Evolutionary conservation across 305 asterid genomes (phyloP), one percentile per base, ranked within the genome.

Genomic region (Lippia alba): DNA sequence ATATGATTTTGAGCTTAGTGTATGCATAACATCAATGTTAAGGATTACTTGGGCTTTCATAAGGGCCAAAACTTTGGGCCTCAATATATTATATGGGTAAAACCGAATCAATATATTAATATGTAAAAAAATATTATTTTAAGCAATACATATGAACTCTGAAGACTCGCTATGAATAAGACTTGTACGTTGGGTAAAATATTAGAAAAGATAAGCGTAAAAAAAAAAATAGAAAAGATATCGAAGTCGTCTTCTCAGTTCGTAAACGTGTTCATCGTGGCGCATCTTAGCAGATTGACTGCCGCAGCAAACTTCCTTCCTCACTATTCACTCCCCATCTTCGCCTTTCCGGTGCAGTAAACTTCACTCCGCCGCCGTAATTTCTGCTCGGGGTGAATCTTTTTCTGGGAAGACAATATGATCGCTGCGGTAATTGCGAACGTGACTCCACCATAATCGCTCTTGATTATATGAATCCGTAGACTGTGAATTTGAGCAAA

Each of bases 341-440:
- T 61, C 70, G 36, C 32, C 58, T 36, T 56, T 50, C 81, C 78
- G 82, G 71, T 56, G 36, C 12, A 34, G 67, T 32, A 9, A 73
- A 55, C 81, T 64, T 50, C 76, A 50, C 67, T 16, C 55, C 55
- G 46, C 15, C 74, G 66, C 77, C 73, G 78, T 62, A 40, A 56
- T 44, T 36, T 57, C 67, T 50, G 76, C 12, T 48, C 61, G 17
- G 20, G 12, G 51, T 66, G 19, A 36, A 55, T 30, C 46, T 59
- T 49, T 10, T 10, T 33, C 66, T n/a, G 77, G 71, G 32, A 57
- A 66, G 7, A 48, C 16, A 71, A 51, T 67, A 72, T 75, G 86
- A 75, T 75, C 74, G 44, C 77, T 39, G 61, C 79, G 86, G 85
- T 81, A 78, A 71, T 61, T 53, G 56, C 57, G 14, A 54, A 36